Evolutionary conservation across 345 rosid genomes (phyloP).

Genomic region (Eutrema japonicum): DNA sequence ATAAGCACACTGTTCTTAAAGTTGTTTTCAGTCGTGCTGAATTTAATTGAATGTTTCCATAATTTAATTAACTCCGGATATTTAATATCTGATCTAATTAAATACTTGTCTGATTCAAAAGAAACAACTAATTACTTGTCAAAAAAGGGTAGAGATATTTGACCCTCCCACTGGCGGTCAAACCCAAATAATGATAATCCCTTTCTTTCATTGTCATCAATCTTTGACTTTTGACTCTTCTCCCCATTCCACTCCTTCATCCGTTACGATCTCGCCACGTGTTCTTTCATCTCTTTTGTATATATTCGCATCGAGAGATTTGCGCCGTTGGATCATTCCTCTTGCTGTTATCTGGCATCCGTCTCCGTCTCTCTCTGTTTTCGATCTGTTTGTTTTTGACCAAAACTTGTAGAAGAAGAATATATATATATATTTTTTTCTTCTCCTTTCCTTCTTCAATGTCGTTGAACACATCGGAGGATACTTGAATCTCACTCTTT

Average conservation of each 20-base stretch:
- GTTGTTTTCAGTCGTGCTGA: not conserved
- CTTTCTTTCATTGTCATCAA: constrained; percentile 54
- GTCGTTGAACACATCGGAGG: constrained; percentile 52
- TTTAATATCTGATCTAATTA: constrained; percentile 9
- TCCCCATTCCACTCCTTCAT: not conserved
- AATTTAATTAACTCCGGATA: not conserved
- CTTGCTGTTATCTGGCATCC: constrained; percentile 31
- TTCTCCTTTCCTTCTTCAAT: constrained; percentile 40
- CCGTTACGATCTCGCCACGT: constrained; percentile 38
- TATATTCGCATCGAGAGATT: not conserved
- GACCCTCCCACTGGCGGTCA: constrained; percentile 55
- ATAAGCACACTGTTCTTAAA: not conserved
- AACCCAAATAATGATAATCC: constrained; percentile 46
- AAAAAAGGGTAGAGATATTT: constrained; percentile 31
- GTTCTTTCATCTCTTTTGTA: not conserved
- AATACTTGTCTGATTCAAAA: constrained; percentile 32
- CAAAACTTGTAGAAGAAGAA: constrained; percentile 35
- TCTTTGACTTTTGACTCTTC: constrained; percentile 53
- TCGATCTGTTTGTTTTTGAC: constrained; percentile 43
- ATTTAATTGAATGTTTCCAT: not conserved
- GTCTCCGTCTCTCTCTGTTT: constrained; percentile 40
- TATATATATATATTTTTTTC: too few relatives aligned
- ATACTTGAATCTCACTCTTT: constrained; percentile 50
- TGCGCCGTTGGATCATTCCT: constrained; percentile 32
- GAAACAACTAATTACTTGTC: constrained; percentile 31